Evolutionary conservation across 768 basidiomycete genomes (phyloP), one percentile per base, ranked within the genome.

Genomic region (Hemileccinum impolitum): DNA sequence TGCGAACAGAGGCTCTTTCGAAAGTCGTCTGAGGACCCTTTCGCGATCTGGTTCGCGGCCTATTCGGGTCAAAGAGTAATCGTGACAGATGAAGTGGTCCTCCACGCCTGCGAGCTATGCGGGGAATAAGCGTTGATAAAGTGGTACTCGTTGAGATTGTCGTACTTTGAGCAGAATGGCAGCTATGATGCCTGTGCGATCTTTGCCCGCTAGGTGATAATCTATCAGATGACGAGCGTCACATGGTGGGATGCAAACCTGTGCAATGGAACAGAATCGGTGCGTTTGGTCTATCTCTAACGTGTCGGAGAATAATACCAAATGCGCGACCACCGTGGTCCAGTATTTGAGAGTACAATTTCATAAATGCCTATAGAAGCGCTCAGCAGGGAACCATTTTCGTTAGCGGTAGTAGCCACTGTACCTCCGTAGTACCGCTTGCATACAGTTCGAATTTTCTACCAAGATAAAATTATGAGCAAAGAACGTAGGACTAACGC

Each of bases 211-310:
- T 78, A 23, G 13, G 32, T 18, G 8, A 31, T 10, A 21, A 25
- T 12, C 4, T 30, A 38, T 60, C 23, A 46, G 28, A 26, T 19
- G 28, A 36, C 19, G 18, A 35, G 15, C 4, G 18, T 10, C 10
- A 37, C 6, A n/a, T n/a, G n/a, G n/a, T n/a, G 12, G 3, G 26
- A 4, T 26, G 12, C 2, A n/a, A 26, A 76, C 77, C 78, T 46
- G 90, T 90, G 56, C 90, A 92, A 57, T 91, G 87, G 55, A 91
- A 87, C 23, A 90, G 52, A 55, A 77, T 84, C 0, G 76, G 79
- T 17, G 80, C 77, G 35, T 75, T 72, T 59, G 88, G 84, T 47
- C 74, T 74, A 59, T 91, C 89, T 48, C 84, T 72, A 25, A 91
- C 75, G 64, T 90, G 86, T 50, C 84, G 78, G 11, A 92, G 73